Evolutionary conservation across 768 basidiomycete species (phyloP), one percentile per base, ranked within the genome.

Genomic region (Phanerochaete sordida): DNA sequence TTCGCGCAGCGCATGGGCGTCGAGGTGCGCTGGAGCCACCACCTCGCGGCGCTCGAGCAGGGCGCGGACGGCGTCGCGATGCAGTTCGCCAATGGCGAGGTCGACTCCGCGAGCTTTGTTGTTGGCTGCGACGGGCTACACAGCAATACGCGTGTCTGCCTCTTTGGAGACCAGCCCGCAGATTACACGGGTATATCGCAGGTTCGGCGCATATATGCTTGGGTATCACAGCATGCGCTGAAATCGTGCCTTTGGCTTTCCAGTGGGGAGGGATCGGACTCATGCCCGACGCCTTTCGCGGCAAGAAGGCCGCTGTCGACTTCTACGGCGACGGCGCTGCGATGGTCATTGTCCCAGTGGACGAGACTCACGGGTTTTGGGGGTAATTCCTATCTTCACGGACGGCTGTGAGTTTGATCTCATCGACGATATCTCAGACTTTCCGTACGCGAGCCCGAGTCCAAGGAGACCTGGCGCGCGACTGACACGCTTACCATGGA

Each of bases 61-160:
- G 33, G 47, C 19, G 66, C 64, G 1, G 68, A 64, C 11, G 61
- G 58, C 13, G 79, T 76, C 2, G 58, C 62, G 3, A 77, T 75
- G 12, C 62, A 46, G 4, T 75, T 79, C 61, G 68, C 65, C 28
- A 75, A 75, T 51, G 79, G 77, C 7, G 61, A 59, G 26, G 67
- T 57, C 39, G 76, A 73, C 49, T 70, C 64, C 0, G 77, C 73
- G 4, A 73, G 72, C 59, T 74, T 80, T 56, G 71, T 79, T 4
- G 70, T 79, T 13, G 79, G 78, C 24, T 78, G 77, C 63, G 79
- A 80, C 57, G 79, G 79, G 8, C 67, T 80, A 57, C 79, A 79
- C 61, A 76, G 76, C 62, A 72, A 68, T 51, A 77, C 77, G 12
- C 70, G 78, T 1, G 63, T 6, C 26, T 52, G 39, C 23, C 58